A percentile compares a stretch with the other conserved stretches of the same genome.
Evolutionary conservation across 2,329 filamentous ascomycete genomes (phyloP).

Genomic region (Amesomyces nigricolor): DNA sequence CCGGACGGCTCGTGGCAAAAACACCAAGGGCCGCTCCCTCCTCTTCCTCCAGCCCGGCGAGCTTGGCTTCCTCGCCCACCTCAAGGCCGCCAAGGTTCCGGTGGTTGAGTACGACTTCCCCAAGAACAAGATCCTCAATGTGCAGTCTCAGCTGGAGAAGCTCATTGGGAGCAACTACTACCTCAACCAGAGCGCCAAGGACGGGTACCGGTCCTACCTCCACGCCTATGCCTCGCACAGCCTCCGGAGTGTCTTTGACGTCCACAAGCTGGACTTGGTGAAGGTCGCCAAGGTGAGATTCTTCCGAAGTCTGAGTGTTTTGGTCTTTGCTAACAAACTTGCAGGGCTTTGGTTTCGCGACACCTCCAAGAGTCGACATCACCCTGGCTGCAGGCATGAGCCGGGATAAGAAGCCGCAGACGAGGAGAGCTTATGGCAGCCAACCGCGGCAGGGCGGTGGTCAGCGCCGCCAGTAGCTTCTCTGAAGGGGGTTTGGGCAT

Average conservation of each 20-base stretch:
- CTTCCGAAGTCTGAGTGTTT: not conserved
- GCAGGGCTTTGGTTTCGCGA: constrained; percentile 67
- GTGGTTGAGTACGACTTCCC: constrained; percentile 97
- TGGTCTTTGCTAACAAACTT: constrained; percentile 4
- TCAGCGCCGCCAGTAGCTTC: not conserved
- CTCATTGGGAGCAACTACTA: constrained; percentile 95
- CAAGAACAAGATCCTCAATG: constrained; percentile 81
- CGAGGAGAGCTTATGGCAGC: constrained; percentile 67
- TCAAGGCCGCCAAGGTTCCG: constrained; percentile 87
- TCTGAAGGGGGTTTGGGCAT: not conserved
- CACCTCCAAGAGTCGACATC: constrained; percentile 74
- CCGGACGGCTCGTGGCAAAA: constrained; percentile 80
- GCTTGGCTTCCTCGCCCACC: constrained; percentile 83
- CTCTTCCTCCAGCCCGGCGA: constrained; percentile 92
- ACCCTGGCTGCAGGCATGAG: constrained; percentile 71
- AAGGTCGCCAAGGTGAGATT: constrained; percentile 63
- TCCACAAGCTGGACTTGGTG: constrained; percentile 73
- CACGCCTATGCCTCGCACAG: constrained; percentile 90
- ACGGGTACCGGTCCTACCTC: constrained; percentile 81
- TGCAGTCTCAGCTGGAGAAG: constrained; percentile 88
- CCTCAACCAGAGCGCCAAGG: constrained; percentile 77
- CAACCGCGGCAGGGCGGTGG: constrained; percentile 42
- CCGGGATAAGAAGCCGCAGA: constrained; percentile 61
- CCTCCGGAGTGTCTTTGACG: constrained; percentile 76
- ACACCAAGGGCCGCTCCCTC: constrained; percentile 78